A percentile compares a stretch with the other conserved stretches of the same genome.
phyloP scores from a whole-genome alignment of 2,329 filamentous ascomycete genomes.

The Fusarium graminum region DNA sequence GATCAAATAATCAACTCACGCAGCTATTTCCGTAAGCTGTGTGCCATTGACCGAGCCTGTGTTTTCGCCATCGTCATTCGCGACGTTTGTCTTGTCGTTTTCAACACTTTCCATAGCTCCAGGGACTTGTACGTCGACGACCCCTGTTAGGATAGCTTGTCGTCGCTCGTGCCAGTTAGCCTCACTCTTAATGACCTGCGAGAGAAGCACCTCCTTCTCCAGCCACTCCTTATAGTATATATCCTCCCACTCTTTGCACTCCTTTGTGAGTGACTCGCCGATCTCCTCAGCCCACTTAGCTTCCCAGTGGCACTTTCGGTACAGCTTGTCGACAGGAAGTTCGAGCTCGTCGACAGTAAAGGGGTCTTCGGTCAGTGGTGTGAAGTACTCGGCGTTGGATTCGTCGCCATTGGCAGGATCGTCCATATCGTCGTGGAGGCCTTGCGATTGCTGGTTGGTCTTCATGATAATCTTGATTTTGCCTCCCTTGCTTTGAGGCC shows the following conservation, averaged over 20 bases:
- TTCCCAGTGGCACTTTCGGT: constrained; percentile 77
- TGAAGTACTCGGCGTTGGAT: constrained; percentile 70
- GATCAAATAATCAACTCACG: not conserved
- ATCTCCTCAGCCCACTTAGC: constrained; percentile 80
- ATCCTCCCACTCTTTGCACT: constrained; percentile 76
- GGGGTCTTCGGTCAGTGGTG: constrained; percentile 66
- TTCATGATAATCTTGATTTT: constrained; percentile 75
- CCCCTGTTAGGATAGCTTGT: constrained; percentile 65
- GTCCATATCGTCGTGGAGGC: constrained; percentile 69
- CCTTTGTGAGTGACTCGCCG: constrained; percentile 70
- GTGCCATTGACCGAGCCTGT: constrained; percentile 22
- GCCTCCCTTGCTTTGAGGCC: constrained; percentile 59
- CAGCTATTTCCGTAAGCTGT: constrained; percentile 16
- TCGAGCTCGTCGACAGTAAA: constrained; percentile 75
- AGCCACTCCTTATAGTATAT: constrained; percentile 79
- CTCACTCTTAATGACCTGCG: constrained; percentile 77
- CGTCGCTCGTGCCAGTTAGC: constrained; percentile 73
- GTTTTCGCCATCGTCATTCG: constrained; percentile 28
- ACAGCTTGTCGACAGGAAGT: constrained; percentile 70
- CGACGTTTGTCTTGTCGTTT: constrained; percentile 44
- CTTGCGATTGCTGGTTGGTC: constrained; percentile 67
- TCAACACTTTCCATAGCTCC: constrained; percentile 50
- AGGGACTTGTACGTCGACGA: constrained; percentile 60
- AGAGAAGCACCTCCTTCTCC: constrained; percentile 82
- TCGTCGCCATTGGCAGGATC: constrained; percentile 69